phyloP scores from a whole-genome alignment of 2,329 filamentous ascomycete genomes.

The Colletotrichum cordylinicola region DNA sequence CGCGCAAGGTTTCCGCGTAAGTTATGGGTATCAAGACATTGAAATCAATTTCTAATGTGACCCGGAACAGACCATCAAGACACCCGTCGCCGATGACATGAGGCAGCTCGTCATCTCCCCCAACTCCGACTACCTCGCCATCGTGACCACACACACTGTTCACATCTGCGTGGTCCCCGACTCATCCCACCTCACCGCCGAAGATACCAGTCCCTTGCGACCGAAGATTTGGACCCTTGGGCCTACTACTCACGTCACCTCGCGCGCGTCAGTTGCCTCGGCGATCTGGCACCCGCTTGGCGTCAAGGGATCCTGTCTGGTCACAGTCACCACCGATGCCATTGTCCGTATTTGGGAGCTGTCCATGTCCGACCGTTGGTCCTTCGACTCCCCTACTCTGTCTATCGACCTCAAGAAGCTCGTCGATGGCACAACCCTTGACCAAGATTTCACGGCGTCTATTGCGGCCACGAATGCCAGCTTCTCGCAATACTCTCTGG shows the following conservation, averaged over 20 bases:
- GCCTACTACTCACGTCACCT: conserved; percentile 88
- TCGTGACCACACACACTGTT: conserved; percentile 86
- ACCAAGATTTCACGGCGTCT: conserved; percentile 84
- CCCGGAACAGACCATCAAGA: conserved; percentile 69
- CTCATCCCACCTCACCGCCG: conserved; percentile 73
- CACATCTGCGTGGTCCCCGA: conserved; percentile 89
- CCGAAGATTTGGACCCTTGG: conserved; percentile 91
- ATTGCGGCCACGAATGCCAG: conserved; percentile 76
- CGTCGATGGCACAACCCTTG: conserved; percentile 79
- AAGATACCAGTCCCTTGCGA: conserved; percentile 73
- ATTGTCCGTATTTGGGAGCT: conserved; percentile 92
- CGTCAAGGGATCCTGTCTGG: conserved; percentile 78
- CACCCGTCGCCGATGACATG: conserved; percentile 81
- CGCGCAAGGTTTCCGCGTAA: conserved; percentile 54
- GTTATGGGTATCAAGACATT: conserved; percentile 22
- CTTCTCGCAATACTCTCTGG: conserved; percentile 87
- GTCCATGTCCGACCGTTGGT: conserved; percentile 82
- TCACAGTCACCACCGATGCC: conserved; percentile 88
- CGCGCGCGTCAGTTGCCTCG: conserved; percentile 80
- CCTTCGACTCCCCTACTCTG: conserved; percentile 83
- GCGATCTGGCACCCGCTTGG: conserved; percentile 93
- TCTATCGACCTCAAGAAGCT: conserved; percentile 90
- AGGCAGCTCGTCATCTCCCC: conserved; percentile 86
- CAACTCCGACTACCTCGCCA: conserved; percentile 79
- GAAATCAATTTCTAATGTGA: neutral